These are phyloP conservation scores for Erysimum cheiranthoides DNA, from an alignment of 345 rosid species.

Conservation along the genomic window DNA sequence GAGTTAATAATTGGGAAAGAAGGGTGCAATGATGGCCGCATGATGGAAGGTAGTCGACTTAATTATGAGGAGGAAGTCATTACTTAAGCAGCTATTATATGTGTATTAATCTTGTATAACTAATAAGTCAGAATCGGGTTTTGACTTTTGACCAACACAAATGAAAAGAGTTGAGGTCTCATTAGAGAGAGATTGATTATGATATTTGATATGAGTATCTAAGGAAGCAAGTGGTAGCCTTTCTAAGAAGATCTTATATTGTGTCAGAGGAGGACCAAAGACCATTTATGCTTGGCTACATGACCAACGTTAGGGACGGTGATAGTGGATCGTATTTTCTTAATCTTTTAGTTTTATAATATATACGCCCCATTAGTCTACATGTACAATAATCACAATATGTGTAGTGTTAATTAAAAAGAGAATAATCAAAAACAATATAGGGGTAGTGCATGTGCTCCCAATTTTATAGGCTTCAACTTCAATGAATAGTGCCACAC, in stretches of 20 bases:
- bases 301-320: constrained; percentile 48
- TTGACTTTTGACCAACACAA: constrained; percentile 43
- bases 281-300: constrained; percentile 41
- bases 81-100: constrained; percentile 29
- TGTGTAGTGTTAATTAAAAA: constrained; percentile 14
- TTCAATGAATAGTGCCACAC: constrained; percentile 33
- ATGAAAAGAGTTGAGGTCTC: constrained; percentile 35
- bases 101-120: constrained; percentile 28
- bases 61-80: constrained; percentile 35
- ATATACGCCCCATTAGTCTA: constrained; percentile 34
- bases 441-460: constrained; percentile 45
- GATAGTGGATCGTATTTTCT: constrained; percentile 40
- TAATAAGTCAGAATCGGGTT: constrained; percentile 12
- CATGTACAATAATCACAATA: constrained; percentile 41
- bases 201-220: constrained; percentile 34
- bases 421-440: constrained; percentile 29
- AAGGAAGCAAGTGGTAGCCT: constrained; percentile 42
- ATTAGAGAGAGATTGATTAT: constrained; percentile 39
- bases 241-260: constrained; percentile 38
- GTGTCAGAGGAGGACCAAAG: constrained; percentile 46
- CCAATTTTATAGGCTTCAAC: constrained; percentile 38
- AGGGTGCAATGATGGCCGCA: constrained; percentile 39
- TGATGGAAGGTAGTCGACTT: constrained; percentile 42
- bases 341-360: constrained; percentile 23
- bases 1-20: constrained; percentile 19